phyloP scores from a whole-genome alignment of 306 rosid genomes.

The Cicer yamashitae region DNA sequence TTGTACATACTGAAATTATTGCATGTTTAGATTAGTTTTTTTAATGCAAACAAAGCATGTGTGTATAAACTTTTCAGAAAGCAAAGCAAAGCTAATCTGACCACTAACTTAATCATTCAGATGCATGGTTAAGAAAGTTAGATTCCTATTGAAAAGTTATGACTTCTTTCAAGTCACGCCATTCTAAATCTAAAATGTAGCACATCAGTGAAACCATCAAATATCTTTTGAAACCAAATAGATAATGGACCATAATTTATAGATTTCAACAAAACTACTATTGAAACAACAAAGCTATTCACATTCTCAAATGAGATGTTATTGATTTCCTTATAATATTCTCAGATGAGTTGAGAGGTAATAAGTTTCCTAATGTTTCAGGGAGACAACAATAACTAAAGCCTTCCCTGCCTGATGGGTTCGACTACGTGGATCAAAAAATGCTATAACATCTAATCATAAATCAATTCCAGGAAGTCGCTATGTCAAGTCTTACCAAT shows the following conservation, averaged over 20 bases:
- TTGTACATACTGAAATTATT: neutral
- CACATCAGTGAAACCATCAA: neutral
- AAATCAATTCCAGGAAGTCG: slow-evolving; percentile 15
- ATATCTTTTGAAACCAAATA: neutral
- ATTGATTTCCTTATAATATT: slow-evolving; percentile 1
- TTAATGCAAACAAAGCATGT: neutral
- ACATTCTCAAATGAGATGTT: slow-evolving; percentile 23
- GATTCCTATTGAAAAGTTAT: neutral
- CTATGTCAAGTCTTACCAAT: slow-evolving; percentile 25
- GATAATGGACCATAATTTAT: neutral
- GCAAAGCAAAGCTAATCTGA: neutral
- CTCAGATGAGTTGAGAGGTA: slow-evolving; percentile 1
- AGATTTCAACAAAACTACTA: neutral
- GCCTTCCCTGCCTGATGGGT: neutral
- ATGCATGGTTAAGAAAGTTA: neutral
- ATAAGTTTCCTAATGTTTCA: slow-evolving; percentile 8
- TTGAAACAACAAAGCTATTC: neutral
- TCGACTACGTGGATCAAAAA: neutral
- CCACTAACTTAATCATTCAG: neutral
- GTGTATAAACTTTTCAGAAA: neutral
- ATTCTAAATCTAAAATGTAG: neutral
- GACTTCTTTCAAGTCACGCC: neutral
- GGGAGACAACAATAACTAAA: slow-evolving; percentile 15
- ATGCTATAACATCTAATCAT: neutral
- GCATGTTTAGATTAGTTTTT: neutral